Evolutionary conservation across 805 yeast species (phyloP), one percentile per base, ranked within the genome.

Genomic region (Lachancea dasiensis): DNA sequence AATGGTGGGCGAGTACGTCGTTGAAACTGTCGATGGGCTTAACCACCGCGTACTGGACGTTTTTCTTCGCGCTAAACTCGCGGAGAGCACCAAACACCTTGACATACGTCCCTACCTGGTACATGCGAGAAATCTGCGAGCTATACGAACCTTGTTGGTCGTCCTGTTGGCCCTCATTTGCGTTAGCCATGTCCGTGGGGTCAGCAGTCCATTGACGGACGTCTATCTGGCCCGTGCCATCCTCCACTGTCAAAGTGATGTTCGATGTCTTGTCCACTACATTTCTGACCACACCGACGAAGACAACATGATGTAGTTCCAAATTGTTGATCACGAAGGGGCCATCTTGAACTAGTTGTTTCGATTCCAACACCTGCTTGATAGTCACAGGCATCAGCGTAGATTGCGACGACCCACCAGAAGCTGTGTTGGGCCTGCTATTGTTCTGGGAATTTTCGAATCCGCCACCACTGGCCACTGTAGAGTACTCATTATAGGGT

Each of bases 211-310:
- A 83, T 45, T 72, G 72, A 50, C 81, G 71, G 33, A 82, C 70
- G 18, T 78, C 80, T 5, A 79, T 65, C 3, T 71, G 63, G 0
- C 86, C 87, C 0, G 92, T 79, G 8, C 92, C 90, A 56, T 83
- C 94, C 51, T 83, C 92, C n/a, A 83, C 52, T 14, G 78, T 75
- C 31, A 81, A 55, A 15, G 63, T 61, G 20, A 79, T 61, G 29
- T 77, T 75, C 6, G 80, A 67, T 1, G 82, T 71, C 41, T 70
- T 72, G 41, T 77, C 77, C 2, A 69, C 68, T 11, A 81, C 73
- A 41, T 75, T 76, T 52, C 90, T 69, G n/a, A 83, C 65, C 15
- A 82, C 76, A 1, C 87, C 94, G 6, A 80, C 75, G 49, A 82
- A 72, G 18, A 79, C 69, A 9, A 83, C 81, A 54, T 75, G 70